These are phyloP conservation scores for Pleoardoris graminearum DNA, from an alignment of 2,329 filamentous ascomycete genomes.

Conservation along the genomic window DNA sequence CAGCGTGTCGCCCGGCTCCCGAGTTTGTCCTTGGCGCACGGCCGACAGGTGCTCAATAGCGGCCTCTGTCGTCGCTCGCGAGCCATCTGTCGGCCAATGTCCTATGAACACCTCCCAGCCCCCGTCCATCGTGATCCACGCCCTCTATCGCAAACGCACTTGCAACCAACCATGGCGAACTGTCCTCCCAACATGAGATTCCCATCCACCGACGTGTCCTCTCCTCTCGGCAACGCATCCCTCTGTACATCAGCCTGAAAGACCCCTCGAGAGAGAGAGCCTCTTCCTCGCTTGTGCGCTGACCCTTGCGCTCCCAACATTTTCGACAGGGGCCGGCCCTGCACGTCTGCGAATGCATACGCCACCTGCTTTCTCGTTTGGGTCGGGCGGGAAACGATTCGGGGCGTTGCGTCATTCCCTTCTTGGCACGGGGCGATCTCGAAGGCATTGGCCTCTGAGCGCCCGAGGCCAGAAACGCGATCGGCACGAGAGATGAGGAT, in stretches of 20 bases:
- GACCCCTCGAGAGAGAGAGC: background rate
- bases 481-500: slow-evolving; percentile 19
- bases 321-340: background rate
- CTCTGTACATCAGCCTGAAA: slow-evolving; percentile 10
- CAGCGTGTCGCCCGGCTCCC: background rate
- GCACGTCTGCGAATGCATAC: background rate
- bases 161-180: slow-evolving; percentile 12
- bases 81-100: background rate
- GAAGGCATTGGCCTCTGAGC: background rate
- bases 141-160: slow-evolving; percentile 13
- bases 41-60: background rate
- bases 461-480: slow-evolving; percentile 1
- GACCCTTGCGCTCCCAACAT: background rate
- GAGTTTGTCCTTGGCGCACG: background rate
- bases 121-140: slow-evolving; percentile 7
- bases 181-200: background rate
- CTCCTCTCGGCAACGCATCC: slow-evolving; percentile 6
- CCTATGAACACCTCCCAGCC: background rate
- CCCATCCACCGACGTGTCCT: background rate
- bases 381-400: background rate
- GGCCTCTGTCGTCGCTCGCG: background rate
- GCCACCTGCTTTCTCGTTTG: background rate
- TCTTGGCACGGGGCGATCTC: background rate
- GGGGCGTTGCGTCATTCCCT: background rate
- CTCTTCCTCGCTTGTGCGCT: background rate